Conservation (phyloP, 306 rosid species). For the Carpinus fangiana region DNA sequence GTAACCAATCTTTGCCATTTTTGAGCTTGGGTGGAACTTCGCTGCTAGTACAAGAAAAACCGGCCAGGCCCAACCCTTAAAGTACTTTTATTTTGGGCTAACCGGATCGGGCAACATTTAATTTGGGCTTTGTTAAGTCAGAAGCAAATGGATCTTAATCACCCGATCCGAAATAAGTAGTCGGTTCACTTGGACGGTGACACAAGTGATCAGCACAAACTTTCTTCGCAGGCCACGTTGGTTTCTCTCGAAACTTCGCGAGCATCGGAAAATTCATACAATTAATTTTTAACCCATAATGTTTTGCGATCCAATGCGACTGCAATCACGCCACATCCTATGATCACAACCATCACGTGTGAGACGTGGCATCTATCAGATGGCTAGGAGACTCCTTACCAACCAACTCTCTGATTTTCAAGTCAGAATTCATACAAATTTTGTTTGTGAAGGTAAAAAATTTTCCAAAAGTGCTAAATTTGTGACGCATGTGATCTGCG, state of each 20-base stretch:
- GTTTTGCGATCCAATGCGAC: neutral
- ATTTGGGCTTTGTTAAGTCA: neutral
- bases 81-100: too few relatives aligned
- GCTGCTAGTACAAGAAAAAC: too few relatives aligned
- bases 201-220: neutral
- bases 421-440: too few relatives aligned
- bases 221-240: neutral
- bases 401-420: too few relatives aligned
- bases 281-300: neutral
- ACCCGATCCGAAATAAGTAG: neutral
- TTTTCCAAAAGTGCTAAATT: neutral
- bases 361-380: neutral
- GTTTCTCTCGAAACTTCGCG: constrained; percentile 4
- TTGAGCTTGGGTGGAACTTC: too few relatives aligned
- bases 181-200: neutral
- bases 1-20: too few relatives aligned
- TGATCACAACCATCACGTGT: neutral
- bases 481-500: neutral
- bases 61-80: too few relatives aligned
- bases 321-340: neutral
- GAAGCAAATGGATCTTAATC: neutral
- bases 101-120: too few relatives aligned
- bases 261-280: neutral
- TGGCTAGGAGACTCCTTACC: neutral
- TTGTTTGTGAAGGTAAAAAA: neutral